A percentile compares a stretch with the other conserved stretches of the same genome.
Evolutionary conservation across 2,329 filamentous ascomycete genomes (phyloP).

Genomic region (Colletotrichum nymphaeae): DNA sequence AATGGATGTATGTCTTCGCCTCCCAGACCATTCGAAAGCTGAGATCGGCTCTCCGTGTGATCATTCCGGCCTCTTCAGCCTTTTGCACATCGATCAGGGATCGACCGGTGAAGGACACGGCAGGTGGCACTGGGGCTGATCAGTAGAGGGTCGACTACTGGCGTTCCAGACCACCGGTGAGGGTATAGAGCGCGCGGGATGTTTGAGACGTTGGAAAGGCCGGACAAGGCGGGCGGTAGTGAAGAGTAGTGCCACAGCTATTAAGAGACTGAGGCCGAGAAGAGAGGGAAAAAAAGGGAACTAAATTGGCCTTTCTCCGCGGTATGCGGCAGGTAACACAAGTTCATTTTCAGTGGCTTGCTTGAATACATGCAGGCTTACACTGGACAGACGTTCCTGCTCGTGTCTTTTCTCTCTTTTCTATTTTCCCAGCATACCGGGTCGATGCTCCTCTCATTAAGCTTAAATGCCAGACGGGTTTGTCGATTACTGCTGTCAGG

Average conservation of each 20-base stretch:
- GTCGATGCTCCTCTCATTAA: slow-evolving; percentile 17
- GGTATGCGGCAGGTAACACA: neutral
- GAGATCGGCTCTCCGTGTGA: neutral
- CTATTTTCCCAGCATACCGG: neutral
- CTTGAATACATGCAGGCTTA: neutral
- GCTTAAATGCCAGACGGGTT: slow-evolving; percentile 29
- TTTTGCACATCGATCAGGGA: neutral
- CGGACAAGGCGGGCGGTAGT: neutral
- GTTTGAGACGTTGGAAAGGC: slow-evolving; percentile 9
- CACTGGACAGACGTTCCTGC: neutral
- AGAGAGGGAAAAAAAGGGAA: neutral
- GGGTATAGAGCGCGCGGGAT: neutral
- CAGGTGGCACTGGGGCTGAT: slow-evolving; percentile 20
- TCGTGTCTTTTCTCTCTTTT: neutral
- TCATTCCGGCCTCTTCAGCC: neutral
- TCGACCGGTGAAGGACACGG: neutral
- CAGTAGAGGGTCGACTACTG: neutral
- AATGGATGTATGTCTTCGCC: neutral
- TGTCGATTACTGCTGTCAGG: neutral
- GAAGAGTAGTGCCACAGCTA: neutral
- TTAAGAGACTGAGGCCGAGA: slow-evolving; percentile 6
- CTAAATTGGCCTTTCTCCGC: slow-evolving; percentile 13
- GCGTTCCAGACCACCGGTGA: slow-evolving; percentile 10
- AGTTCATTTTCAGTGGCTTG: neutral
- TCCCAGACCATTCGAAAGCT: neutral